Conservation (phyloP, 352 stramenopile genomes). For the Thalassiosira mediterranea region DNA sequence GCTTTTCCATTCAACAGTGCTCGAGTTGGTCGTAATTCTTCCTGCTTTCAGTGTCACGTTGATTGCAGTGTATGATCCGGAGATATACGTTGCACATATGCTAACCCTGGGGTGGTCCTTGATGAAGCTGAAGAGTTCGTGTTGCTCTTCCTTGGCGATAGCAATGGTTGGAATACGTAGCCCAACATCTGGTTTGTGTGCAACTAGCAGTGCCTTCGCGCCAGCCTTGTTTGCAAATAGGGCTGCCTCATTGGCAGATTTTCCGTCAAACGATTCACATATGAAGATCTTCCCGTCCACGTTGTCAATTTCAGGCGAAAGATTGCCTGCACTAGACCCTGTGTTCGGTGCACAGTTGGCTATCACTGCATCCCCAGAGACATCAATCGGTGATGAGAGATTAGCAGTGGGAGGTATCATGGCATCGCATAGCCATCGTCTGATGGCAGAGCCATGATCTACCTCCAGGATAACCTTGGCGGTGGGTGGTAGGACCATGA, state of each 20-base stretch:
- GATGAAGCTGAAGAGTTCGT: conserved; percentile 15
- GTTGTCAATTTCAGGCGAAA: background rate
- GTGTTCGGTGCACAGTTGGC: conserved; percentile 14
- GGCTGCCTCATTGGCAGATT: conserved; percentile 9
- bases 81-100: conserved; percentile 15
- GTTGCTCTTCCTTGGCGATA: conserved; percentile 9
- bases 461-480: conserved; percentile 29
- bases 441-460: conserved; percentile 25
- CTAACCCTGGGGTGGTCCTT: background rate
- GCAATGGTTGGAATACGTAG: conserved; percentile 26
- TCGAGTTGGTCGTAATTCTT: conserved; percentile 5
- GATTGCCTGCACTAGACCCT: conserved; percentile 5
- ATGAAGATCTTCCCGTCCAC: conserved; percentile 22
- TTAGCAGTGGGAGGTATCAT: conserved; percentile 17
- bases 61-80: conserved; percentile 14
- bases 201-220: conserved; percentile 15
- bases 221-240: conserved; percentile 14
- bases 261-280: conserved; percentile 15
- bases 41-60: conserved; percentile 16
- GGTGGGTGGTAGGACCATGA: background rate
- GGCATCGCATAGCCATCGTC: conserved; percentile 30
- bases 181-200: conserved; percentile 10
- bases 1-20: conserved; percentile 23
- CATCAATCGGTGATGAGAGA: background rate
- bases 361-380: conserved; percentile 12